Evolutionary conservation across 768 basidiomycete species (phyloP).

Genomic region (Crassisporium funariophilum): DNA sequence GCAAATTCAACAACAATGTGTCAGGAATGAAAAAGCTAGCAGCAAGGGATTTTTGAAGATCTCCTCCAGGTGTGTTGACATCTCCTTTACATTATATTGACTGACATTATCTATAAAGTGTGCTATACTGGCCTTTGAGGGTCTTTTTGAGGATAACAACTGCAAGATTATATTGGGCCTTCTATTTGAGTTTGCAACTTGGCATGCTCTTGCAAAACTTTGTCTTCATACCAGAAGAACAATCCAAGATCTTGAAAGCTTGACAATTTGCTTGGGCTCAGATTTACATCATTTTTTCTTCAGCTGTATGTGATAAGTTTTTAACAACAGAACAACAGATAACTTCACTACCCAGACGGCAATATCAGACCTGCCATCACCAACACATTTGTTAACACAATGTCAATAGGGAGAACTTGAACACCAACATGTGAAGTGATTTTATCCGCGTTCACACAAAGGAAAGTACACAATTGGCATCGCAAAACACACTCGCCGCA

Average conservation of each 20-base stretch:
- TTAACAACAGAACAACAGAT: constrained; percentile 21
- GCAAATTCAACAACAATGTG: too few relatives aligned
- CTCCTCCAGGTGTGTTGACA: too few relatives aligned
- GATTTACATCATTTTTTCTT: neutral
- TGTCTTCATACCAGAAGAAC: constrained; percentile 34
- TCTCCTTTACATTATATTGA: too few relatives aligned
- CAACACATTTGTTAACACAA: neutral
- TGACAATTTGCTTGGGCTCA: neutral
- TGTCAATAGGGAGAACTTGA: constrained; percentile 36
- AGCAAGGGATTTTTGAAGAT: too few relatives aligned
- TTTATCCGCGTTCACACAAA: constrained; percentile 23
- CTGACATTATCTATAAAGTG: too few relatives aligned
- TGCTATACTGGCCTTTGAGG: too few relatives aligned
- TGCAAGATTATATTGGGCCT: too few relatives aligned
- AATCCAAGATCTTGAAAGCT: constrained; percentile 17
- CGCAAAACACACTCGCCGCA: neutral
- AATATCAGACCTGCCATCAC: neutral
- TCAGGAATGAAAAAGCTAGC: too few relatives aligned
- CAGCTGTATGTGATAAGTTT: constrained; percentile 12
- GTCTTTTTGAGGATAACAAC: too few relatives aligned
- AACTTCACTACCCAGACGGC: constrained; percentile 17
- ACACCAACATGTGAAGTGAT: constrained; percentile 36
- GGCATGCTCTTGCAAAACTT: constrained; percentile 37
- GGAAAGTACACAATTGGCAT: neutral
- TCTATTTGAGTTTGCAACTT: constrained; percentile 25